Percentiles rank a stretch among this genome's conserved stretches.
Evolutionary conservation across 2,329 filamentous ascomycete genomes (phyloP).

Genomic region (Pseudopithomyces maydicus): DNA sequence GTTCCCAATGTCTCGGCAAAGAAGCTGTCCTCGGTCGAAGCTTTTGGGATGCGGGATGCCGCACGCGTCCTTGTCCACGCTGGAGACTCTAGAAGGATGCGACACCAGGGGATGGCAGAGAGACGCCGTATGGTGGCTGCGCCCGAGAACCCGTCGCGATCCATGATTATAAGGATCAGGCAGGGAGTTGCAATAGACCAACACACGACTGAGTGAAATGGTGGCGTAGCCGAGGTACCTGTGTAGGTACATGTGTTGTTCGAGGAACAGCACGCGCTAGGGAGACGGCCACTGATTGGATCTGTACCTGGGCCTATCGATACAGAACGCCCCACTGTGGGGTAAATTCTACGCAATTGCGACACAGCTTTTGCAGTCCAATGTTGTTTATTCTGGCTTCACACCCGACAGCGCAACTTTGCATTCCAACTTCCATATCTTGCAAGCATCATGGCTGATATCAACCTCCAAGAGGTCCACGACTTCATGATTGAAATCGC

Average conservation of each 20-base stretch:
- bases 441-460: conserved; percentile 35
- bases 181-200: neutral
- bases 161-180: conserved; percentile 19
- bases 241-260: too few species aligned
- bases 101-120: conserved; percentile 56
- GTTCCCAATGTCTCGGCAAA: conserved; percentile 60
- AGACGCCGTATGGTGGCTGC: conserved; percentile 25
- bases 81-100: conserved; percentile 49
- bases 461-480: conserved; percentile 54
- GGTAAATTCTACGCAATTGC: neutral
- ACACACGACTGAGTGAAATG: too few species aligned
- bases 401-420: neutral
- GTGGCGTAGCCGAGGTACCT: conserved; percentile 2
- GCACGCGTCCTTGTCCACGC: conserved; percentile 48
- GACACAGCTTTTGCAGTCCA: neutral
- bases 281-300: neutral
- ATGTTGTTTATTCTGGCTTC: too few species aligned
- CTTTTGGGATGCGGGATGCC: conserved; percentile 34
- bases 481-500: conserved; percentile 55
- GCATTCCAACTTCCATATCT: neutral
- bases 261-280: neutral
- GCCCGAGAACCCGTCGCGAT: conserved; percentile 9
- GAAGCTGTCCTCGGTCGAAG: conserved; percentile 56
- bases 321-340: neutral
- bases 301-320: neutral